Base-by-base conservation (phyloP, 1,284 basidiomycete species). In the Fistulinella staudtii region DNA sequence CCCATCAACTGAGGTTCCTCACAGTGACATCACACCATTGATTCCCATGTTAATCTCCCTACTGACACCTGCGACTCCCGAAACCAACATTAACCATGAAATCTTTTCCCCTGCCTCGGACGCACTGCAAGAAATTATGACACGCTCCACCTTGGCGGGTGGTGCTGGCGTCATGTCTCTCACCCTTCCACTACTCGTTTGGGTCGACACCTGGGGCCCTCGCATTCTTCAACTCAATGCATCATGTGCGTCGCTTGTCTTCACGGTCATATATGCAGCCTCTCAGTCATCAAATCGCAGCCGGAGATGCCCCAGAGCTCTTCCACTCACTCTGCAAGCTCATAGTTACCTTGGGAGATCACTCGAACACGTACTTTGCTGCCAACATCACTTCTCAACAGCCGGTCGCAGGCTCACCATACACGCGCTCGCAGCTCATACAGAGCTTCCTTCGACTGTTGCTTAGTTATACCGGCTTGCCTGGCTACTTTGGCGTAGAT, bases 361-460 rank as follows among this genome's bases (percentile, higher is more conserved):
- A 93, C 60, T 92, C 88, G 3, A 80, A 84, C 0, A 71, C 76
- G n/a, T 92, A 90, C 67, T 70, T 93, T 41, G 85, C 89, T 3
- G 64, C 73, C 5, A 76, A 87, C 51, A 74, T 93, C 41, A 73
- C 79, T 1, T 75, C 74, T 0, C 56, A 65, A 6, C 54, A 56
- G 2, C 60, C 53, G 0, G 64, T 73, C 1, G 57, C 42, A 15
- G 43, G 55, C 11, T 59, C 58, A 14, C 43, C 49, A 18, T 58
- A 50, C 3, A 54, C 46, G 0, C 71, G 70, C 52, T 74, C 65
- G 14, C 78, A 74, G 39, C 73, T 76, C 36, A 77, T 84, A 1
- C 89, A 92, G 56, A 75, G 72, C 1, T 90, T 87, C 57, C 69
- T 95, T 5, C 73, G 76, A 2, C 66, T 87, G 7, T 63, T 92